Conservation (phyloP, 2,329 filamentous ascomycete genomes). For the Exophiala bonariae region DNA sequence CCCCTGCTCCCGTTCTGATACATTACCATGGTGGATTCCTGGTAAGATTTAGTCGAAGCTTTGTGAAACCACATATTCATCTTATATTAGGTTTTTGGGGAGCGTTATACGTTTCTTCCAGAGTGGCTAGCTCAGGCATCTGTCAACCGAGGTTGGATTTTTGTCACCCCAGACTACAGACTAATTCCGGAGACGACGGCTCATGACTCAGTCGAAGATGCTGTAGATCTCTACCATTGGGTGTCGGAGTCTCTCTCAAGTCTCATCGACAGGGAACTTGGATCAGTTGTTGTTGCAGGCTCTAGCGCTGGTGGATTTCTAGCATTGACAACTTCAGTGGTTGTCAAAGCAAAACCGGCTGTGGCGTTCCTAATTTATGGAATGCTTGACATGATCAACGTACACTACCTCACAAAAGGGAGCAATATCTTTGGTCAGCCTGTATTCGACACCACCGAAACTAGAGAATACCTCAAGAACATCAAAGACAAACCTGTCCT, state of each 20-base stretch:
- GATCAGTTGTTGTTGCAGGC: not conserved
- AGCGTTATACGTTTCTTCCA: slow-evolving; percentile 3
- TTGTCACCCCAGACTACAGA: slow-evolving; percentile 5
- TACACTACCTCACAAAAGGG: not conserved
- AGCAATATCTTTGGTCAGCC: not conserved
- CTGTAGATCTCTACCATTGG: slow-evolving; percentile 4
- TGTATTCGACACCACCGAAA: not conserved
- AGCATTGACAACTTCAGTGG: not conserved
- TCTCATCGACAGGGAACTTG: not conserved
- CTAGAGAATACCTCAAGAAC: not conserved
- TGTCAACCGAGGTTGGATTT: slow-evolving; percentile 2
- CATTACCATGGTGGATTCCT: slow-evolving; percentile 1
- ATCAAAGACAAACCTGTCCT: not conserved
- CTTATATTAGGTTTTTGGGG: not conserved
- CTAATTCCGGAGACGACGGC: slow-evolving; percentile 4
- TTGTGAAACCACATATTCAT: not conserved
- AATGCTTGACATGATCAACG: slow-evolving; percentile 3
- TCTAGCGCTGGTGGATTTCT: slow-evolving; percentile 4
- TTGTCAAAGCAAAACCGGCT: slow-evolving; percentile 1
- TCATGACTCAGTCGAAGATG: slow-evolving; percentile 2
- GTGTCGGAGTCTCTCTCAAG: slow-evolving; percentile 1
- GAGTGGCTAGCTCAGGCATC: not conserved
- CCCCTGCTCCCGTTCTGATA: not conserved
- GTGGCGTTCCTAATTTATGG: not conserved
- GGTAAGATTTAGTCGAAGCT: not conserved